phyloP scores from a whole-genome alignment of 179 eudicot genomes.

The Nepenthes alata region DNA sequence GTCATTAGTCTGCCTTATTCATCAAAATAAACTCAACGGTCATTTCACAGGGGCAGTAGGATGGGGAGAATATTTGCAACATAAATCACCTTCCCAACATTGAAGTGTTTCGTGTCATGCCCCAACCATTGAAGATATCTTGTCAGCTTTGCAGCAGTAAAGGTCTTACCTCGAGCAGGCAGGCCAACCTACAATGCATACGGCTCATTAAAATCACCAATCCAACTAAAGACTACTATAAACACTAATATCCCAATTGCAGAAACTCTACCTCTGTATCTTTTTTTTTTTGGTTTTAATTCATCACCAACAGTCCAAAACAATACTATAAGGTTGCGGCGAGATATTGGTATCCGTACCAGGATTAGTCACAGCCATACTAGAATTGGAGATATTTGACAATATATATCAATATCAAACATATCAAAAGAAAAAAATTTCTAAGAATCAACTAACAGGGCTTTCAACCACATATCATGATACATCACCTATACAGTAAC shows the following conservation, averaged over 20 bases:
- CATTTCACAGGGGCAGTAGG: neutral
- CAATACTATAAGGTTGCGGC: neutral
- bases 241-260: too few relatives aligned
- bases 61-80: neutral
- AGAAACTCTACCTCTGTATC: too few relatives aligned
- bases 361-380: too few relatives aligned
- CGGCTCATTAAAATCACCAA: constrained; percentile 2
- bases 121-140: constrained; percentile 98
- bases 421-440: too few relatives aligned
- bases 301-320: too few relatives aligned
- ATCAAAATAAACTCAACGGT: constrained; percentile 1
- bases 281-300: too few relatives aligned
- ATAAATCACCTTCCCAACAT: constrained; percentile 81
- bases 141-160: constrained; percentile 94
- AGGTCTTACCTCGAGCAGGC: constrained; percentile 99
- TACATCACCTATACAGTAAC: too few relatives aligned
- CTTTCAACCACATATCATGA: too few relatives aligned
- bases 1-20: constrained; percentile 12
- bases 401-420: too few relatives aligned
- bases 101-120: constrained; percentile 96
- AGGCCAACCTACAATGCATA: constrained; percentile 65
- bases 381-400: too few relatives aligned
- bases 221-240: neutral
- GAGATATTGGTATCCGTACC: too few relatives aligned
- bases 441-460: too few relatives aligned